phyloP scores from a whole-genome alignment of 1,284 basidiomycete genomes.

The Cutaneotrichosporon arboriforme region DNA sequence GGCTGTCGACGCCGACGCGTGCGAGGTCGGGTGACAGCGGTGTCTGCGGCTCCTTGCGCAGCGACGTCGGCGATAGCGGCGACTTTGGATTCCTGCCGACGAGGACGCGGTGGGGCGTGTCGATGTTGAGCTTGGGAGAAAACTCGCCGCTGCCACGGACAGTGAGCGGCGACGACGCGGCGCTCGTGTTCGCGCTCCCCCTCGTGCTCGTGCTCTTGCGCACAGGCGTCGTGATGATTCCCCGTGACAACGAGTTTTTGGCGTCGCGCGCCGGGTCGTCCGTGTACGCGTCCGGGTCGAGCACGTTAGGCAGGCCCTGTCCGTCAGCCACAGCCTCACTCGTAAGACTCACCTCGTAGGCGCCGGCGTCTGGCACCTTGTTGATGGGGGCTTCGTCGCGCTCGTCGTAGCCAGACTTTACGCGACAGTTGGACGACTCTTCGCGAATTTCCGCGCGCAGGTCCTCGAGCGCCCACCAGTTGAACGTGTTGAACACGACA shows the following conservation, averaged over 20 bases:
- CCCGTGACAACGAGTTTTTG: neutral
- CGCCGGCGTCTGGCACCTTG: conserved; percentile 40
- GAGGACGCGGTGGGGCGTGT: neutral
- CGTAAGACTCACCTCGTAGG: conserved; percentile 23
- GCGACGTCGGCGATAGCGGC: no score
- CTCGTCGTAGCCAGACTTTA: conserved; percentile 43
- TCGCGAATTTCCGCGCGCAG: conserved; percentile 48
- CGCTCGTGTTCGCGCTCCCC: neutral
- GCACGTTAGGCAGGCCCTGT: conserved; percentile 34
- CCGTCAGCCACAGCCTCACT: neutral
- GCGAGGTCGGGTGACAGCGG: no score
- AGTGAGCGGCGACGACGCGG: neutral
- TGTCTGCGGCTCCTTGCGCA: no score
- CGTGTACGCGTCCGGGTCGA: conserved; percentile 23
- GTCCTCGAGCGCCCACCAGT: conserved; percentile 47
- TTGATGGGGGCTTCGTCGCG: conserved; percentile 35
- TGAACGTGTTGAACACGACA: conserved; percentile 37
- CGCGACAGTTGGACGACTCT: conserved; percentile 42
- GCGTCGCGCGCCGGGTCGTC: neutral
- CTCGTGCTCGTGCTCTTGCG: conserved; percentile 1
- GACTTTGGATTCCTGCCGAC: no score
- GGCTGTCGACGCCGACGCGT: no score
- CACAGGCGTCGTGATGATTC: no score
- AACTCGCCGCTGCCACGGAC: no score
- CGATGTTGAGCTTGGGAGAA: neutral